Evolutionary conservation across 139 green algal genomes (phyloP), one percentile per base, ranked within the genome.

Genomic region (Haematococcus sp.): DNA sequence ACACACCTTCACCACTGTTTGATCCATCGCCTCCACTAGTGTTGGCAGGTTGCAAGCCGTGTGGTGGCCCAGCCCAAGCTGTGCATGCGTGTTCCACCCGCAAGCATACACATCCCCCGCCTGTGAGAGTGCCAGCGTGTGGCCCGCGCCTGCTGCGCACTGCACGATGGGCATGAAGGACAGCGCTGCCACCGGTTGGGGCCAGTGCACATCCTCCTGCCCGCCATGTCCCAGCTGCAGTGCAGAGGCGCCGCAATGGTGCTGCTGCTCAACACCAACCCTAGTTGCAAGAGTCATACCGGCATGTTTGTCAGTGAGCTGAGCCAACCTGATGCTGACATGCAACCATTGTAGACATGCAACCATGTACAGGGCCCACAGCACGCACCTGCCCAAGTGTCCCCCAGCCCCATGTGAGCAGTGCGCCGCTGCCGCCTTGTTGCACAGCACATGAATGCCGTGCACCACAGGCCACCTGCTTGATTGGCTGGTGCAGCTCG

Each of bases 401-500:
- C 2, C 32, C 61, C 61, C 61, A 68, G 61, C 61, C 61, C 61
- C 61, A 68, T 3, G 61, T 51, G 16, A 49, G 27, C 31, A 68
- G 31, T 5, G 7, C 2, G 7, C 61, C 61, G 3, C 9, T 9
- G 3, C 9, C 11, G 11, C 40, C 40, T 11, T 11, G 32, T 3
- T 13, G 35, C 11, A 68, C 31, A 4, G 61, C 61, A 27, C 61
- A 68, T 3, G 32, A 68, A 17, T 68, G 61, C 2, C 32, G 61
- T 4, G 17, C 22, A 2, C 61, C 61, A 25, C 61, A 68, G 17
- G 61, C 61, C 30, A 68, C 61, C 5, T 40, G 27, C 25, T 22
- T 23, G 9, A 35, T 16, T 16, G 56, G 19, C 56, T 23, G 25
- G 19, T 3, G n/a, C 56, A 22, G 15, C 27, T 4, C n/a, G n/a